Evolutionary conservation across 768 basidiomycete species (phyloP), one percentile per base, ranked within the genome.

Genomic region (Punctularia strigosozonata): DNA sequence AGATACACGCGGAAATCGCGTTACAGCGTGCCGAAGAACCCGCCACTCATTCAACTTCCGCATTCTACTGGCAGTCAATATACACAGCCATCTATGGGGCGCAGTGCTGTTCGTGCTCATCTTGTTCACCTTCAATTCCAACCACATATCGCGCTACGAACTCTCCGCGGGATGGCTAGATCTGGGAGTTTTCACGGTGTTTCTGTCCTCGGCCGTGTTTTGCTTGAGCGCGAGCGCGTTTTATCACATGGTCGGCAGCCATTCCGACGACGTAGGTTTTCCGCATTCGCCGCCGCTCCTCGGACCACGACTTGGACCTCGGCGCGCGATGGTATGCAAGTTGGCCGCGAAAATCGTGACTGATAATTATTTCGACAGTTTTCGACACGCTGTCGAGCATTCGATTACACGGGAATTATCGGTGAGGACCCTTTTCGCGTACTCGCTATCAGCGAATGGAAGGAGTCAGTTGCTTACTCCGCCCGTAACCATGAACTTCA

Each of bases 391-490:
- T 87, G 76, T 52, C 73, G 82, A 53, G 66, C 70, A 13, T 59
- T 81, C 32, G 86, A 84, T 58, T 83, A 91, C 56, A 61, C 82
- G 21, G 90, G 90, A 8, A 94, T 94, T 46, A 71, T 80, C 45
- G 60, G 71, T 81, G 36, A 38, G 65, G 45, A 7, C 12, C 18
- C 20, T 12, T 19, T 34, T 36, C 22, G 6, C 24, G 12, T 14
- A 13, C 37, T 46, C 38, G 35, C 41, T 36, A 45, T 32, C n/a
- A n/a, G n/a, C n/a, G n/a, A n/a, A n/a, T n/a, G n/a, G n/a, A n/a
- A n/a, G n/a, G n/a, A n/a, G n/a, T n/a, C n/a, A n/a, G n/a, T n/a
- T n/a, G n/a, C n/a, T n/a, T n/a, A n/a, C n/a, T n/a, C n/a, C n/a
- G n/a, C n/a, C n/a, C n/a, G n/a, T n/a, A n/a, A n/a, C n/a, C n/a